Evolutionary conservation across 2,329 filamentous ascomycete genomes (phyloP).

Genomic region (Diaporthe vexans): DNA sequence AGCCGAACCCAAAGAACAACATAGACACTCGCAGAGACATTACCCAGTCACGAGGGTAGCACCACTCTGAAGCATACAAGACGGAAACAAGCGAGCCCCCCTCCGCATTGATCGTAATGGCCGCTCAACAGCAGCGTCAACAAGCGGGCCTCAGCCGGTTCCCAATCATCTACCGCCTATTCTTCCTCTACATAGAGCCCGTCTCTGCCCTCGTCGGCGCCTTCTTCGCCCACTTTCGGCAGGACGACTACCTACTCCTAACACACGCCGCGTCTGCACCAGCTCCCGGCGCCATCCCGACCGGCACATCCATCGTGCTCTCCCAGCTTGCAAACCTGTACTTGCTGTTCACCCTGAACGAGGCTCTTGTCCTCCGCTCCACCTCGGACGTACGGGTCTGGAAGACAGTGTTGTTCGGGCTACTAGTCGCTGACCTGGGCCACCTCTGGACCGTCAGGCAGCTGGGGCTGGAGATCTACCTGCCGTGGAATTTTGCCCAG

Average conservation of each 20-base stretch:
- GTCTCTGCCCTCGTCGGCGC: constrained; percentile 67
- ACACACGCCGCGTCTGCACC: constrained; percentile 70
- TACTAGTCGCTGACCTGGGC: constrained; percentile 82
- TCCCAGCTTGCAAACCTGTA: constrained; percentile 85
- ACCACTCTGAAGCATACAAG: too few relatives aligned
- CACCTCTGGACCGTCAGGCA: constrained; percentile 77
- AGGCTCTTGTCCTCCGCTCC: constrained; percentile 80
- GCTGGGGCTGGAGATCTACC: constrained; percentile 72
- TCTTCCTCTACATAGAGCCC: constrained; percentile 82
- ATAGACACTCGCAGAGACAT: neutral
- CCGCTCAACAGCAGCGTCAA: constrained; percentile 33
- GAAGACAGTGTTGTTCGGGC: constrained; percentile 74
- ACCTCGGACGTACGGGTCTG: constrained; percentile 79
- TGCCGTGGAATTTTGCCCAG: constrained; percentile 63
- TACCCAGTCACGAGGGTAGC: too few relatives aligned
- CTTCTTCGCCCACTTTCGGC: constrained; percentile 64
- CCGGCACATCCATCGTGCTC: constrained; percentile 75
- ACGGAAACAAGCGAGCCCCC: too few relatives aligned
- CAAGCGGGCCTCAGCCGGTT: constrained; percentile 58
- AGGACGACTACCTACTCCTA: constrained; percentile 72
- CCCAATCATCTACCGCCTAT: constrained; percentile 74
- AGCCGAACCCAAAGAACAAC: too few relatives aligned
- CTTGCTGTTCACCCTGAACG: constrained; percentile 81
- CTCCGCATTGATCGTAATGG: too few relatives aligned
- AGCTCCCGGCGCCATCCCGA: constrained; percentile 60